Evolutionary conservation across 208 protist species (phyloP), one percentile per base, ranked within the genome.

Genomic region (Tritrichomonas foetus): DNA sequence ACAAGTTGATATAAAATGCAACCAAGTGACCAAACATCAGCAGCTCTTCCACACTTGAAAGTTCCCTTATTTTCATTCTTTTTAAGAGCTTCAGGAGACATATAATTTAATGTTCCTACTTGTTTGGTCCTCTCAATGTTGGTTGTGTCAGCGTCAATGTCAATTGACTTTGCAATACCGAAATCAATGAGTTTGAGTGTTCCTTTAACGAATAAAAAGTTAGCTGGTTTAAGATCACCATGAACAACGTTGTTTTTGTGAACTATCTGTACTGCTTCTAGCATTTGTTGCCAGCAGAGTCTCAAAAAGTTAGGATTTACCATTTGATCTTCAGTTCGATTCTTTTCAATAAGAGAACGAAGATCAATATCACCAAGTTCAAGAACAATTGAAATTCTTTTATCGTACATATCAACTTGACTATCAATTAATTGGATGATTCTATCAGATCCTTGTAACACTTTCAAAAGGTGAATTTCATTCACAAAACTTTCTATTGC

Each of bases 151-250:
- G 50, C 93, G 36, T 93, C 78, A 39, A 93, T 75, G 14, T 93
- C 64, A 25, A 94, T 93, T 53, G 49, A 27, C 25, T 78, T 94
- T 11, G 95, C 95, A 53, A 96, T 96, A 20, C 95, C 95, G 66
- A 96, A 96, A 94, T 97, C 96, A 69, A 96, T 96, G 20, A 97
- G 94, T 94, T 97, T 97, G 14, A 97, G 95, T 53, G 80, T 39
- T 39, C 94, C 95, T 69, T 94, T 49, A 3, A 96, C 96, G 22
- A 96, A 93, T 16, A 97, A 84, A 57, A 97, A 96, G 93, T 97
- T 97, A 16, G 95, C 95, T 25, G 96, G 96, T 92, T 97, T 97
- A 9, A 96, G 93, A 94, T 97, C 95, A 5, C 93, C 82, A 69
- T 97, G 96, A 36, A 96, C 78, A 36, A 97, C 95, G 30, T 95